Conservation (phyloP, 495 filamentous ascomycete genomes). For the Hypoxylon trugodes region DNA sequence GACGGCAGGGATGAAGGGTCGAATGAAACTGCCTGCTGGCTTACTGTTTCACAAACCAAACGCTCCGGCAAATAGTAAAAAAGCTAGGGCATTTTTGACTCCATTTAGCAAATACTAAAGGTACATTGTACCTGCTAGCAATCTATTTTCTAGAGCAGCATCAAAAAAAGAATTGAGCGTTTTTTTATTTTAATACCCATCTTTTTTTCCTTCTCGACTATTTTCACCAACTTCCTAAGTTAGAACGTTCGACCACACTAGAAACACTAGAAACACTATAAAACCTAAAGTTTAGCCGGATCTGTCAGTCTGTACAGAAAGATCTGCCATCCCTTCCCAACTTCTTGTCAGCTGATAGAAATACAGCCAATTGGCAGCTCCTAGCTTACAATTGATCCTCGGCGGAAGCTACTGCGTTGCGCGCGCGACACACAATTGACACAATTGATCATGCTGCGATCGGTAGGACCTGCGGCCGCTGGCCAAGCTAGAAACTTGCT, state of each 20-base stretch:
- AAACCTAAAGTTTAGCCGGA: conserved; percentile 20
- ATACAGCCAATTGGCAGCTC: conserved; percentile 30
- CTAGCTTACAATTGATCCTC: conserved; percentile 16
- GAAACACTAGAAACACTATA: neutral
- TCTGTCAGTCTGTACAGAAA: conserved; percentile 10
- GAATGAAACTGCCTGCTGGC: conserved; percentile 18
- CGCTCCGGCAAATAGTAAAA: conserved; percentile 35
- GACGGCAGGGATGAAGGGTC: conserved; percentile 22
- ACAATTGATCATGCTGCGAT: conserved; percentile 53
- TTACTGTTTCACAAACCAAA: conserved; percentile 27
- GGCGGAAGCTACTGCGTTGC: conserved; percentile 33
- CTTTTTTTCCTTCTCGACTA: neutral
- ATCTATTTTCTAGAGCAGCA: conserved; percentile 15
- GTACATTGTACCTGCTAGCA: no score
- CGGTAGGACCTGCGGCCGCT: conserved; percentile 51
- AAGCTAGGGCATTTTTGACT: conserved; percentile 11
- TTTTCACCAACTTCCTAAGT: conserved; percentile 3
- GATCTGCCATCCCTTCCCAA: conserved; percentile 8
- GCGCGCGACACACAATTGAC: no score
- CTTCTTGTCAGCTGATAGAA: conserved; percentile 28
- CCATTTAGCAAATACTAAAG: no score
- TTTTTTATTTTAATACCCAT: conserved; percentile 8
- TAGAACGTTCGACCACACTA: no score
- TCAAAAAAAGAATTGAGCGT: conserved; percentile 20
- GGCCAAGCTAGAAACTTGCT: conserved; percentile 46